phyloP scores from a whole-genome alignment of 2,329 filamentous ascomycete genomes.

The Camptophora hylomeconis region DNA sequence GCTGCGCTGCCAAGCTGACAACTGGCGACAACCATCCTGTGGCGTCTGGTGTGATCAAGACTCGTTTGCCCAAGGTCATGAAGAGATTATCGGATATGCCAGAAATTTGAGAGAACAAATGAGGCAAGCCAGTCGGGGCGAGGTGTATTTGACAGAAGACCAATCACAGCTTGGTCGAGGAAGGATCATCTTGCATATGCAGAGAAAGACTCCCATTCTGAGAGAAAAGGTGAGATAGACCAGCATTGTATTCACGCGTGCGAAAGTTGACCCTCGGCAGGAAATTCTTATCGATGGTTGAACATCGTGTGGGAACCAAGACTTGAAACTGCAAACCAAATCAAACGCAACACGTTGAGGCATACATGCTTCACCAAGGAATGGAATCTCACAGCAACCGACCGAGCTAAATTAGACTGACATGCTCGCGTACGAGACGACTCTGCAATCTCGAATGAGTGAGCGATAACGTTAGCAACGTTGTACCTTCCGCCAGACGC shows the following conservation, averaged over 20 bases:
- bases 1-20: constrained; percentile 13
- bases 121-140: constrained; percentile 2
- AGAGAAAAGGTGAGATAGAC: constrained; percentile 1
- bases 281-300: constrained; percentile 1
- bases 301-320: no score
- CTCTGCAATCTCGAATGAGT: no score
- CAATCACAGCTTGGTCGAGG: constrained; percentile 11
- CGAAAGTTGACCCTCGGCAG: not conserved
- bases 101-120: constrained; percentile 10
- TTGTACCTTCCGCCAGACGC: no score
- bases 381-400: no score
- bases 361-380: no score
- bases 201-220: not conserved
- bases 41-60: constrained; percentile 15
- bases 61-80: constrained; percentile 10
- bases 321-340: no score
- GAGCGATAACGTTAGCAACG: no score
- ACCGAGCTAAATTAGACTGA: no score
- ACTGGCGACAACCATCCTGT: constrained; percentile 14
- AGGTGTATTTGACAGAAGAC: constrained; percentile 10
- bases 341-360: no score
- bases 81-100: constrained; percentile 12
- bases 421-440: no score
- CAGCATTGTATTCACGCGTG: not conserved
- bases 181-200: constrained; percentile 10